Conservation (phyloP, 2,329 filamentous ascomycete species). For the Neopestalotiopsis sp. region DNA sequence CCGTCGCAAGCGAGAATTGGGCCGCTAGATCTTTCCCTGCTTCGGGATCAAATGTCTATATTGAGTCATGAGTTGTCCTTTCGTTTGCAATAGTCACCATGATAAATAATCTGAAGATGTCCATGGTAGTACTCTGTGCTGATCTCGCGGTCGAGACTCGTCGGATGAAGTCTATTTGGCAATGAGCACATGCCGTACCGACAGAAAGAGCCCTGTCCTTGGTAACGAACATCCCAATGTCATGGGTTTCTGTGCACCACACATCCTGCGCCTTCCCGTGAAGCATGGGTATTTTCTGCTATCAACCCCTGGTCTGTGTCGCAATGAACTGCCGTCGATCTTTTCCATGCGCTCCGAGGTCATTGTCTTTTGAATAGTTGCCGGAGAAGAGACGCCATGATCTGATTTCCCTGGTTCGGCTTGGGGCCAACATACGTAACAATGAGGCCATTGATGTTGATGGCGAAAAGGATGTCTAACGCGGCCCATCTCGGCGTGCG, state of each 20-base stretch:
- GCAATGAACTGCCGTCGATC: not conserved
- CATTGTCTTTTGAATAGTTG: not conserved
- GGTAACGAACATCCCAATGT: not conserved
- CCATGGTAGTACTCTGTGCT: not conserved
- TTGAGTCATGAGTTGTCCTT: no score
- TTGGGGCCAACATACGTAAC: not conserved
- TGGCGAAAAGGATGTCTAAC: not conserved
- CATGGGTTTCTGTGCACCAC: not conserved
- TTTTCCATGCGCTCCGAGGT: not conserved
- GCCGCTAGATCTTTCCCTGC: no score
- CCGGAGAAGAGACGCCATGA: not conserved
- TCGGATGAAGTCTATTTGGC: slow-evolving; percentile 3
- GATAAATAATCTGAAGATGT: not conserved
- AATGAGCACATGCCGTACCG: not conserved
- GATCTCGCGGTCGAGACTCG: not conserved
- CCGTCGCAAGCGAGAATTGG: no score
- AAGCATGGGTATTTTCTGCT: not conserved
- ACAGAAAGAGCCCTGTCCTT: not conserved
- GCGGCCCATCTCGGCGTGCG: not conserved
- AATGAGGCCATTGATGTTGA: not conserved
- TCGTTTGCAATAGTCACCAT: not conserved
- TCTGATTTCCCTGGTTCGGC: not conserved
- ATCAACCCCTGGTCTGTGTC: not conserved
- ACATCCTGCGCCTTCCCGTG: not conserved
- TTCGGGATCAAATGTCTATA: no score